Percentiles rank a stretch among this genome's conserved stretches.
Conservation (phyloP, 805 yeast species). For the Candida nanaspora region DNA sequence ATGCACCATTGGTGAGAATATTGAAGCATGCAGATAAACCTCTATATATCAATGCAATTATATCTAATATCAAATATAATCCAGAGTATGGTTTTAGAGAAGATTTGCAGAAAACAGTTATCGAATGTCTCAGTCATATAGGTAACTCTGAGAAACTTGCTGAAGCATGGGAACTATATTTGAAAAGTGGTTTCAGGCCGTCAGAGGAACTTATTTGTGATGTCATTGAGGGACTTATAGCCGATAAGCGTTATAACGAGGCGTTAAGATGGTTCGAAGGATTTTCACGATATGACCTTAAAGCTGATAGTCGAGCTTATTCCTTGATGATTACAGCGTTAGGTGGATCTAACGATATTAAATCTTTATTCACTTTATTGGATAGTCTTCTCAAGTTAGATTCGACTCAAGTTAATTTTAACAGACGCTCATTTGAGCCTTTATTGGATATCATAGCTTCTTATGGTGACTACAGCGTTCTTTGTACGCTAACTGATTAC, state of each 20-base stretch:
- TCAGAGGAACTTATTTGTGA: constrained; percentile 35
- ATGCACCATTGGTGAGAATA: not conserved
- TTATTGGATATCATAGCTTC: constrained; percentile 12
- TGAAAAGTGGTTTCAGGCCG: constrained; percentile 40
- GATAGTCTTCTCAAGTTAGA: constrained; percentile 16
- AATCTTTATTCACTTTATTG: constrained; percentile 26
- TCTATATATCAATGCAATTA: not conserved
- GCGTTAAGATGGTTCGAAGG: constrained; percentile 30
- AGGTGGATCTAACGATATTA: constrained; percentile 29
- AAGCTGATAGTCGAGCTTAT: constrained; percentile 24
- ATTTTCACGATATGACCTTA: constrained; percentile 24
- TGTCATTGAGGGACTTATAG: constrained; percentile 34
- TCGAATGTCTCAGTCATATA: not conserved
- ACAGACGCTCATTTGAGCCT: constrained; percentile 10
- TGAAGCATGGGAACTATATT: constrained; percentile 35
- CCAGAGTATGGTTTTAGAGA: not conserved
- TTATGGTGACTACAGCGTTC: constrained; percentile 18
- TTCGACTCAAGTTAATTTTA: constrained; percentile 2
- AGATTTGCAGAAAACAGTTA: not conserved
- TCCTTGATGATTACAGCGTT: constrained; percentile 27
- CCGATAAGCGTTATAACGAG: constrained; percentile 27
- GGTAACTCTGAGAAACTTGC: constrained; percentile 16
- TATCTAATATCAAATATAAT: no score
- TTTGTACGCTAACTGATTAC: constrained; percentile 3
- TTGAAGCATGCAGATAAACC: not conserved